These are phyloP conservation scores for Trametes sanguinea DNA, from an alignment of 768 basidiomycete species.

Conservation along the genomic window DNA sequence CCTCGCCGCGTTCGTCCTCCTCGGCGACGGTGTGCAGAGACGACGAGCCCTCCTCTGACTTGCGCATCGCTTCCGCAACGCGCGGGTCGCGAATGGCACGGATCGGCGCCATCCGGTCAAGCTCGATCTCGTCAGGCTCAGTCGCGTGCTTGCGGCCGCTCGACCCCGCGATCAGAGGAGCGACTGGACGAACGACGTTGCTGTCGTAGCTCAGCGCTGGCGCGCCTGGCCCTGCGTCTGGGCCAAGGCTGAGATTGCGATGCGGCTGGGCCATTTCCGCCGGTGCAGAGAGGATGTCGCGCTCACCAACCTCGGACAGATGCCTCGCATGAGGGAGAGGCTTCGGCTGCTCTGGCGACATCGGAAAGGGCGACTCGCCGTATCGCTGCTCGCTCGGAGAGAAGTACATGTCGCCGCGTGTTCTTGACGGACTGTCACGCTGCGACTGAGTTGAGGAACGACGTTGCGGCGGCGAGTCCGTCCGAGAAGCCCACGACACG, in stretches of 20 bases:
- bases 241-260: constrained; percentile 33
- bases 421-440: constrained; percentile 17
- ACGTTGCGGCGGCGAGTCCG: constrained; percentile 35
- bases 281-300: constrained; percentile 46
- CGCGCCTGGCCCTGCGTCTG: constrained; percentile 34
- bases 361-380: constrained; percentile 46
- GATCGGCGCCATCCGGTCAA: constrained; percentile 44
- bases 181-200: constrained; percentile 3
- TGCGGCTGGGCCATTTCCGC: constrained; percentile 47
- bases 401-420: constrained; percentile 31
- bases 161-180: constrained; percentile 10
- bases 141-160: neutral
- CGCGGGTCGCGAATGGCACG: constrained; percentile 34
- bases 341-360: constrained; percentile 25
- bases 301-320: neutral
- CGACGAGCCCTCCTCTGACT: constrained; percentile 9
- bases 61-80: constrained; percentile 2
- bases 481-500: constrained; percentile 60
- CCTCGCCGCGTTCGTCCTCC: constrained; percentile 26
- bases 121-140: constrained; percentile 35
- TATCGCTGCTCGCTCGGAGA: constrained; percentile 43
- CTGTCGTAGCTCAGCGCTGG: constrained; percentile 21
- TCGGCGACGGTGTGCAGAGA: constrained; percentile 25
- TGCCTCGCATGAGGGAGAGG: constrained; percentile 28
- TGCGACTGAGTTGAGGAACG: constrained; percentile 25